Percentiles rank a stretch among this genome's conserved stretches.
Evolutionary conservation across 108 stramenopile genomes (phyloP).

Genomic region (Fragilaria crotonensis): DNA sequence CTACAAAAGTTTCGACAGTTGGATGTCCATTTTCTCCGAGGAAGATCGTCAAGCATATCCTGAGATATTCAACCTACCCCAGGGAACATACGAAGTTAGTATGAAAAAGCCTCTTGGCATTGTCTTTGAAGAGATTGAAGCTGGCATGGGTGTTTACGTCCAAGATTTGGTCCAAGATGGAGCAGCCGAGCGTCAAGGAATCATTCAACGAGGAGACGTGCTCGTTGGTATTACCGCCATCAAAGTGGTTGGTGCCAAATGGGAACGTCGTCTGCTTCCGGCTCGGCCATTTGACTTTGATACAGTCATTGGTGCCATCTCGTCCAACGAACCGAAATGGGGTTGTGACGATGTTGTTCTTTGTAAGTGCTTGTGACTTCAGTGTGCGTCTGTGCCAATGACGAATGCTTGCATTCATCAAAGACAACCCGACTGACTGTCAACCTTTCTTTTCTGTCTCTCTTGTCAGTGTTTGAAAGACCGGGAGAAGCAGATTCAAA

Average conservation of each 20-base stretch:
- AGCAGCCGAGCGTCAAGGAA: slow-evolving; percentile 55
- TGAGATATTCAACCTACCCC: slow-evolving; percentile 65
- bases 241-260: slow-evolving; percentile 65
- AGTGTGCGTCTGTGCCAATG: too few relatives aligned
- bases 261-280: slow-evolving; percentile 52
- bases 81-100: slow-evolving; percentile 74
- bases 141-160: slow-evolving; percentile 57
- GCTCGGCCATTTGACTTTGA: slow-evolving; percentile 71
- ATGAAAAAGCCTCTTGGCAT: slow-evolving; percentile 70
- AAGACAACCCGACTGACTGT: too few relatives aligned
- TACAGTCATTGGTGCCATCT: slow-evolving; percentile 70
- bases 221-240: slow-evolving; percentile 70
- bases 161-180: slow-evolving; percentile 78
- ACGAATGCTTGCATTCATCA: too few relatives aligned
- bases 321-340: slow-evolving; percentile 73
- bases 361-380: slow-evolving; percentile 1
- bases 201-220: slow-evolving; percentile 54
- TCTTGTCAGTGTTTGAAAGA: slow-evolving; percentile 63
- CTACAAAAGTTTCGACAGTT: slow-evolving; percentile 56
- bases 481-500: slow-evolving; percentile 54
- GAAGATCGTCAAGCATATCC: slow-evolving; percentile 70
- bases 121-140: slow-evolving; percentile 81
- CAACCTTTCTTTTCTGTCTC: too few relatives aligned
- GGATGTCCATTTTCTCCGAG: slow-evolving; percentile 69
- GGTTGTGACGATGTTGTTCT: slow-evolving; percentile 74